A percentile compares a stretch with the other conserved stretches of the same genome.
phyloP scores from a whole-genome alignment of 164 flowering plant genomes.

The Magnolia changhungtana region DNA sequence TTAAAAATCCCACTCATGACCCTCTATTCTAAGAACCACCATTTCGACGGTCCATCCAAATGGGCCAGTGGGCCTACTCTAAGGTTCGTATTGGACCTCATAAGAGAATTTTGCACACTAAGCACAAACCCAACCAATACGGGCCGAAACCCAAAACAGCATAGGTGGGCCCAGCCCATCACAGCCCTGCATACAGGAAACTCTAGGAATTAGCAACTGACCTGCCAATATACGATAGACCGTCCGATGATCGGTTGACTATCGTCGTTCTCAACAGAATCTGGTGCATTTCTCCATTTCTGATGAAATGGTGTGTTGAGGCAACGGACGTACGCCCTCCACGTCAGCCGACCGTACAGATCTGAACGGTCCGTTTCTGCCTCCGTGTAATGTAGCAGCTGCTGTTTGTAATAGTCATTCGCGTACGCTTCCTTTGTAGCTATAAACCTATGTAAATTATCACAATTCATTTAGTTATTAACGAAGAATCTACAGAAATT shows the following conservation, averaged over 20 bases:
- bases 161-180: too few relatives aligned
- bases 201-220: background rate
- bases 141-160: too few relatives aligned
- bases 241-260: conserved; percentile 22
- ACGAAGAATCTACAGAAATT: background rate
- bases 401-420: conserved; percentile 30
- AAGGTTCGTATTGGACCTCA: too few relatives aligned
- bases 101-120: too few relatives aligned
- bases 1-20: too few relatives aligned
- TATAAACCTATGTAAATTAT: conserved; percentile 15
- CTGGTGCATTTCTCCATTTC: conserved; percentile 19
- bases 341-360: conserved; percentile 21
- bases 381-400: conserved; percentile 25
- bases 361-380: conserved; percentile 28
- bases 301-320: conserved; percentile 29
- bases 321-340: conserved; percentile 31
- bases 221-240: conserved; percentile 17
- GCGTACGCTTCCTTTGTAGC: conserved; percentile 33
- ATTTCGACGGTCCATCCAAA: too few relatives aligned
- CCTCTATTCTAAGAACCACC: too few relatives aligned
- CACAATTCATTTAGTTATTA: background rate
- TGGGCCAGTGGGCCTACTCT: too few relatives aligned
- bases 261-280: conserved; percentile 18
- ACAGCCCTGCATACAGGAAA: too few relatives aligned
- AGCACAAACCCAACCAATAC: too few relatives aligned